phyloP scores from a whole-genome alignment of 202 grass and related monocot genomes.

The Carex arenaria region DNA sequence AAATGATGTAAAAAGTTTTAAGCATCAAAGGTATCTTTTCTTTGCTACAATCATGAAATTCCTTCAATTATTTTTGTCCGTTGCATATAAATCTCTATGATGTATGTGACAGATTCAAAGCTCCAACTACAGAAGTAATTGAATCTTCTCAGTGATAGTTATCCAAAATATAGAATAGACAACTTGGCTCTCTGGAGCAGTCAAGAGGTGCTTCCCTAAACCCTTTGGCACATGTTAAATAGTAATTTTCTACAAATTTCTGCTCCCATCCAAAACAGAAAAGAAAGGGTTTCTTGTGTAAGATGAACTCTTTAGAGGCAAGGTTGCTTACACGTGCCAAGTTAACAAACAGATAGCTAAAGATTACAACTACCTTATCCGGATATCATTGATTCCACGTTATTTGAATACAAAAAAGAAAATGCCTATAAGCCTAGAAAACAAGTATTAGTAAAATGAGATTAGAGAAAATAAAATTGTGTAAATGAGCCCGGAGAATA shows the following conservation, averaged over 20 bases:
- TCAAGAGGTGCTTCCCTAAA: neutral
- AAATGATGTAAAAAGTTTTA: neutral
- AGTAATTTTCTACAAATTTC: neutral
- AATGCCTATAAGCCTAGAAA: neutral
- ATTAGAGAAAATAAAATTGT: neutral
- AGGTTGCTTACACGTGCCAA: constrained; percentile 8
- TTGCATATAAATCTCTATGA: neutral
- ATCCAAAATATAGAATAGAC: neutral
- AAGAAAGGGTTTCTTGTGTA: neutral
- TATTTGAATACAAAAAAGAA: neutral
- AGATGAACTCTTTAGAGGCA: neutral
- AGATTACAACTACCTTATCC: neutral
- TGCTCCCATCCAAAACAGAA: neutral
- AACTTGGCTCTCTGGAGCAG: neutral
- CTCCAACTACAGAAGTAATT: constrained; percentile 5
- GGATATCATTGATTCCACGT: neutral
- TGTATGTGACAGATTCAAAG: neutral
- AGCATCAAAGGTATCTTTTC: neutral
- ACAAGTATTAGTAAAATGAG: neutral
- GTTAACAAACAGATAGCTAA: neutral
- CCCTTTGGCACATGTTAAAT: neutral
- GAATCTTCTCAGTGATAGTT: neutral
- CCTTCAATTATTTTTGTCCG: neutral
- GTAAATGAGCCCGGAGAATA: neutral
- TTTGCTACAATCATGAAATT: neutral